These are phyloP conservation scores for Oxalis stricta DNA, from an alignment of 441 rosid genomes.

Conservation along the genomic window DNA sequence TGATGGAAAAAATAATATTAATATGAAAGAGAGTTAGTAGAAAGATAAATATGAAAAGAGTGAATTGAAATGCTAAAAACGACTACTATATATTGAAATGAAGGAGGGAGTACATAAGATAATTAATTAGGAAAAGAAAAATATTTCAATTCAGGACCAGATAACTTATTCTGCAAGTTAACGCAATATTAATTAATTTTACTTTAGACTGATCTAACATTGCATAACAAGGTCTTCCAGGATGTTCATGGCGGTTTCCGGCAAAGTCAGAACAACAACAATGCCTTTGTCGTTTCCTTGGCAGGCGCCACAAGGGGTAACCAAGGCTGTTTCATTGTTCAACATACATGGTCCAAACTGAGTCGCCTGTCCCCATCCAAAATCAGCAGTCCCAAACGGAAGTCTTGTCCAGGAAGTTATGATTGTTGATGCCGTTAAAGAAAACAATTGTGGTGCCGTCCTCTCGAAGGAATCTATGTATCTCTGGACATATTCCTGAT, in stretches of 20 bases:
- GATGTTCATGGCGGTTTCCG: slow-evolving; percentile 7
- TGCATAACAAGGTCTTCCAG: slow-evolving; percentile 5
- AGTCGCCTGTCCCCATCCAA: slow-evolving; percentile 16
- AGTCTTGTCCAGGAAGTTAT: slow-evolving; percentile 15
- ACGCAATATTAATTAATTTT: too few relatives aligned
- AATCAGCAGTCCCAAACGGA: neutral
- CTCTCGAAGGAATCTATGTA: slow-evolving; percentile 9
- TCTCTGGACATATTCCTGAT: slow-evolving; percentile 6
- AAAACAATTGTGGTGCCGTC: neutral
- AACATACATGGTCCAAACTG: slow-evolving; percentile 4
- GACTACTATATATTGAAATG: too few relatives aligned
- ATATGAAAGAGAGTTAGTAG: too few relatives aligned
- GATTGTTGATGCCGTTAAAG: neutral
- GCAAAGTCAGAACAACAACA: slow-evolving; percentile 7
- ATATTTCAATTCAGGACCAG: too few relatives aligned
- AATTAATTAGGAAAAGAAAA: too few relatives aligned
- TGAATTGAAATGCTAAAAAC: too few relatives aligned
- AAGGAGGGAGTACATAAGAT: too few relatives aligned
- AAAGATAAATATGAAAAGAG: too few relatives aligned
- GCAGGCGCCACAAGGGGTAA: neutral
- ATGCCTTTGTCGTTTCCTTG: slow-evolving; percentile 2
- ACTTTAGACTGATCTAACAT: too few relatives aligned
- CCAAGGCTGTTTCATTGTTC: slow-evolving; percentile 2
- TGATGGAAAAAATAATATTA: too few relatives aligned
- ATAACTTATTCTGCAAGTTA: too few relatives aligned